Percentiles rank a stretch among this genome's conserved stretches.
Conservation (phyloP, 2,329 filamentous ascomycete genomes). For the Microsporum ferrugineum region DNA sequence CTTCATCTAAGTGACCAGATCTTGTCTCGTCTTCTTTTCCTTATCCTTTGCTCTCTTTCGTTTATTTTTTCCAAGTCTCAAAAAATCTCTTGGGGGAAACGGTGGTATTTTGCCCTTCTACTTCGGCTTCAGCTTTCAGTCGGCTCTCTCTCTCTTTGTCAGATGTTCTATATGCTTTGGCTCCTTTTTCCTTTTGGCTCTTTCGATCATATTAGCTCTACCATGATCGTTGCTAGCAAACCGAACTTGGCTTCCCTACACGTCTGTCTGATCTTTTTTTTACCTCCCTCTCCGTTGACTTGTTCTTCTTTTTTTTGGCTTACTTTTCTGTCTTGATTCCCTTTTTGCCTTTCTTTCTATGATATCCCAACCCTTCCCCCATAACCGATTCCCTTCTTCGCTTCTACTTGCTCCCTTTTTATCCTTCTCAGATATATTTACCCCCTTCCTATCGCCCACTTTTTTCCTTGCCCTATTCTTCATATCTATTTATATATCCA, state of each 20-base stretch:
- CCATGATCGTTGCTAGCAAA: no score
- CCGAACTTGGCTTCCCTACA: neutral
- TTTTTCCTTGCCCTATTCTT: neutral
- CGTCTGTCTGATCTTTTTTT: neutral
- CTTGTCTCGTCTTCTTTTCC: neutral
- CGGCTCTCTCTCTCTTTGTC: neutral
- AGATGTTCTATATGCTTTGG: conserved; percentile 1
- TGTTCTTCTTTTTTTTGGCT: neutral
- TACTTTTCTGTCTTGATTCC: neutral
- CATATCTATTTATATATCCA: neutral
- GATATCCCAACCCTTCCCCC: neutral
- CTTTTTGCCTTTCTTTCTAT: neutral
- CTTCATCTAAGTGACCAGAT: neutral
- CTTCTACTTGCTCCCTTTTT: neutral
- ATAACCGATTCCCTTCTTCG: neutral
- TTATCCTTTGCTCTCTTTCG: neutral
- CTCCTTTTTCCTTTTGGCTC: neutral
- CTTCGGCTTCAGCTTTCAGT: neutral
- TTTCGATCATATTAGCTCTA: no score
- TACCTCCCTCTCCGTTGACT: neutral
- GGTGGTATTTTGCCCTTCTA: neutral
- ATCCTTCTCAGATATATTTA: neutral
- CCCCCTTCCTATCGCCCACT: neutral
- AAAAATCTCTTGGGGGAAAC: neutral
- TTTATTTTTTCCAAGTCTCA: neutral